Base-by-base conservation (phyloP, 2,329 filamentous ascomycete species). In the Endothia cerciana region DNA sequence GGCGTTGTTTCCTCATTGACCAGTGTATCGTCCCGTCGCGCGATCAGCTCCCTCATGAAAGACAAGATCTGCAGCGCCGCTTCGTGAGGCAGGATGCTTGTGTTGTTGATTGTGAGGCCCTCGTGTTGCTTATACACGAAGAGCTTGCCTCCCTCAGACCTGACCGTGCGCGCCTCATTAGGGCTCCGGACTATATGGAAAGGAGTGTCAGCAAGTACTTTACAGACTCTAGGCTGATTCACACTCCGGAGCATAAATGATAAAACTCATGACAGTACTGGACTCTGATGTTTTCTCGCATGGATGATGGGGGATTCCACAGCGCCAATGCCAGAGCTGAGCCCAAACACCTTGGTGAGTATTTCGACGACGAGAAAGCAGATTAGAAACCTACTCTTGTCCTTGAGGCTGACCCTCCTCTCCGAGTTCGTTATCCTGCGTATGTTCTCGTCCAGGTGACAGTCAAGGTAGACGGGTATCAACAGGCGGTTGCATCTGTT, bases 1-100 rank as follows among this genome's bases (percentile, higher is more conserved):
- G 69, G 69, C 7, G 69, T 66, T 3, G 66, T 67, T 17, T 65
- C 69, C 41, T 64, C 45, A 38, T 63, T 67, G 53, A 64, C 65
- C 28, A 63, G 62, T 57, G 69, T 67, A 10, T 66, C 65, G 43
- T 69, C 70, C 19, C 65, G 64, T 51, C 69, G 71, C 15, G 40
- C 68, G 30, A 72, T 69, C 38, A 71, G 28, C 11, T 66, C 66
- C 30, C 69, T 71, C 38, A 73, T 67, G 43, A 73, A 73, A 22
- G 69, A 69, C 17, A 76, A 62, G 33, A 76, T 73, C 64, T 72
- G 67, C 60, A 76, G 64, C 19, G 73, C 73, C 40, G 72, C 71
- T 49, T 73, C 72, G 49, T 71, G 71, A 19, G 66, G 65, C 4
- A 56, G 53, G 65, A 67, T 70, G 11, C 58, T 58, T n/a, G 73